Conservation (phyloP, 192 early-diverging fungal genomes). For the Endogone sp. region DNA sequence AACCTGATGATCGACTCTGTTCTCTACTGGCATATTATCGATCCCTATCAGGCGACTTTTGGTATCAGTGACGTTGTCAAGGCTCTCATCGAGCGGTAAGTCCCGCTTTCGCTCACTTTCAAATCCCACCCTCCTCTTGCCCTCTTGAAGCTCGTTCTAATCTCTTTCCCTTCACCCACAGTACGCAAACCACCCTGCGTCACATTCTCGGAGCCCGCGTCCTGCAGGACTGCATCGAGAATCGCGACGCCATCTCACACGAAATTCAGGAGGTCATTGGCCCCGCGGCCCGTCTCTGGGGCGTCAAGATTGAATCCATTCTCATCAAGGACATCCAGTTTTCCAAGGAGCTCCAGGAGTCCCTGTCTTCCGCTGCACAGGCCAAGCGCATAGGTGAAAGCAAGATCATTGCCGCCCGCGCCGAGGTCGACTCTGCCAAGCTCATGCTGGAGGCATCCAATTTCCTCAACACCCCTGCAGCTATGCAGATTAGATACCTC, state of each 20-base stretch:
- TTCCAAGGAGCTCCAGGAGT: slow-evolving; percentile 73
- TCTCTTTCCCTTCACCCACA: no score
- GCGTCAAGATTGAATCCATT: slow-evolving; percentile 65
- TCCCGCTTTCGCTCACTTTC: no score
- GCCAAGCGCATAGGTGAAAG: slow-evolving; percentile 83
- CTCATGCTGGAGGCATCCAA: slow-evolving; percentile 93
- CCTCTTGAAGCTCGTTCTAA: no score
- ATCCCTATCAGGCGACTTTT: slow-evolving; percentile 77
- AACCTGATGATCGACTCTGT: slow-evolving; percentile 81
- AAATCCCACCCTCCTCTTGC: no score
- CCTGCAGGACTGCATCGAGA: slow-evolving; percentile 87
- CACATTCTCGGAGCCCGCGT: slow-evolving; percentile 78
- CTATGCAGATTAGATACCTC: slow-evolving; percentile 79
- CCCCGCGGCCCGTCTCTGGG: slow-evolving; percentile 71
- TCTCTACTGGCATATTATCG: slow-evolving; percentile 78
- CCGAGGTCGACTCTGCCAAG: no score
- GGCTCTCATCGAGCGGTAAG: slow-evolving; percentile 67
- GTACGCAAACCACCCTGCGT: slow-evolving; percentile 86
- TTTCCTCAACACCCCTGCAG: slow-evolving; percentile 72
- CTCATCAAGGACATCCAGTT: slow-evolving; percentile 59
- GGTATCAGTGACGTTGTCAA: slow-evolving; percentile 71
- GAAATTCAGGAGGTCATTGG: slow-evolving; percentile 85
- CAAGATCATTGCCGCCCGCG: slow-evolving; percentile 93
- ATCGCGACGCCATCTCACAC: slow-evolving; percentile 80
- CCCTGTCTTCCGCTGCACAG: slow-evolving; percentile 83